These are phyloP conservation scores for Ascochyta fabae DNA, from an alignment of 2,329 filamentous ascomycete genomes.

Conservation along the genomic window DNA sequence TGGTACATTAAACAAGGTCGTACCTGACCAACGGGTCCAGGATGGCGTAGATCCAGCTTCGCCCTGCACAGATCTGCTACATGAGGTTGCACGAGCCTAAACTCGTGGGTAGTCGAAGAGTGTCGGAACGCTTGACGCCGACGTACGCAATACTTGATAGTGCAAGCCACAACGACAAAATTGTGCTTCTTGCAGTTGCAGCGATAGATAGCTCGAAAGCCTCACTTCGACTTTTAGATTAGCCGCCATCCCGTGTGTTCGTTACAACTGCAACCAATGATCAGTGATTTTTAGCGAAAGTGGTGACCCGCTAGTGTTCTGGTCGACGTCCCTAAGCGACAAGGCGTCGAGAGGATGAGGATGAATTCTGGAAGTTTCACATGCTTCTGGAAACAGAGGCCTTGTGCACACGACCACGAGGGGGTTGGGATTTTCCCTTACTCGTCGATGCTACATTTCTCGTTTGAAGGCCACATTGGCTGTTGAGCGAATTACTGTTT, in stretches of 20 bases:
- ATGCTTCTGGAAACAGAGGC: slow-evolving; percentile 6
- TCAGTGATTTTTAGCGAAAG: slow-evolving; percentile 2
- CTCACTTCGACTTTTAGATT: not conserved
- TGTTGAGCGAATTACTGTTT: slow-evolving; percentile 3
- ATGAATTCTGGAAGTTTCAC: slow-evolving; percentile 1
- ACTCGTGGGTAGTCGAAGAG: not conserved
- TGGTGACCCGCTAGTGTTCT: slow-evolving; percentile 6
- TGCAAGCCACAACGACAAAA: slow-evolving; percentile 10
- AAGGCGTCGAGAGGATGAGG: not conserved
- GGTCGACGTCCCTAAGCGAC: slow-evolving; percentile 1
- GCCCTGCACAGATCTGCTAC: slow-evolving; percentile 11
- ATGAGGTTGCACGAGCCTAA: slow-evolving; percentile 1
- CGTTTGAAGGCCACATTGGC: not conserved
- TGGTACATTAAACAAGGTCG: not conserved
- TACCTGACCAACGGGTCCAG: slow-evolving; percentile 1
- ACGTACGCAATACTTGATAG: not conserved
- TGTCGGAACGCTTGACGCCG: not conserved
- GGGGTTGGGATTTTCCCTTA: not conserved
- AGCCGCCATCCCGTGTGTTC: not conserved
- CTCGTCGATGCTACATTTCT: slow-evolving; percentile 1
- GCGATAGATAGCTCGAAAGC: not conserved
- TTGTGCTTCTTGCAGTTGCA: not conserved
- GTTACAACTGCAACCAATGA: not conserved
- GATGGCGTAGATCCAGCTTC: not conserved
- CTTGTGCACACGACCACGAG: not conserved